Conservation (phyloP, 495 filamentous ascomycete species). For the Aspergillus ostianus region DNA sequence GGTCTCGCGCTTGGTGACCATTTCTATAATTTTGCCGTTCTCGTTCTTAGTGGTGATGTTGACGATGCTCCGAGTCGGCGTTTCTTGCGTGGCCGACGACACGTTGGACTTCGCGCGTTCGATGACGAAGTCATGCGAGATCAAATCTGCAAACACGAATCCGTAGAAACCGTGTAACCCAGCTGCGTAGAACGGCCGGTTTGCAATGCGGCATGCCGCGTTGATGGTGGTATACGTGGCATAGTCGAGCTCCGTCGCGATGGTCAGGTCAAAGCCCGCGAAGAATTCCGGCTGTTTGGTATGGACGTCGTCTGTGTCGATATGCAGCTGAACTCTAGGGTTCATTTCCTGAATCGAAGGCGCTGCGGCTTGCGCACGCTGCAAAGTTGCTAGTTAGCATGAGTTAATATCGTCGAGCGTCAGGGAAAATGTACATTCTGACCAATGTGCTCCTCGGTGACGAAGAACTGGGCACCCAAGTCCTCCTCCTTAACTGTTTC, state of each 20-base stretch:
- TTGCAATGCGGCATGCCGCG: slow-evolving; percentile 70
- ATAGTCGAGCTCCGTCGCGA: slow-evolving; percentile 86
- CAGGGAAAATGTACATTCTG: slow-evolving; percentile 57
- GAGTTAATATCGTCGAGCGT: not conserved
- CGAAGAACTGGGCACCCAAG: slow-evolving; percentile 84
- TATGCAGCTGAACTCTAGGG: slow-evolving; percentile 76
- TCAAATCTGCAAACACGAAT: slow-evolving; percentile 90
- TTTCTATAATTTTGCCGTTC: slow-evolving; percentile 70
- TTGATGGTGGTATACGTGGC: slow-evolving; percentile 73
- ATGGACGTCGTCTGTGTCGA: slow-evolving; percentile 63
- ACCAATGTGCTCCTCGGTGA: slow-evolving; percentile 70
- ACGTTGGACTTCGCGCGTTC: slow-evolving; percentile 80
- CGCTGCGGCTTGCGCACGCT: slow-evolving; percentile 82
- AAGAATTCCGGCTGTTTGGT: slow-evolving; percentile 69
- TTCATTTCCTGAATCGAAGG: slow-evolving; percentile 79
- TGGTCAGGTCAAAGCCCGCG: slow-evolving; percentile 75
- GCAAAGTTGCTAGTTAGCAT: slow-evolving; percentile 2
- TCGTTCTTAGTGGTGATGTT: slow-evolving; percentile 70
- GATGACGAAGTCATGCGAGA: slow-evolving; percentile 82
- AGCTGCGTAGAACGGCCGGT: slow-evolving; percentile 83
- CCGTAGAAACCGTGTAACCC: slow-evolving; percentile 89
- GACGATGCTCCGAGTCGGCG: slow-evolving; percentile 72
- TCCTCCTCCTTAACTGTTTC: slow-evolving; percentile 75
- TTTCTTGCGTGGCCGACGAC: slow-evolving; percentile 64
- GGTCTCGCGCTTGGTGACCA: slow-evolving; percentile 87